Evolutionary conservation across 768 basidiomycete species (phyloP).

Genomic region (Psilocybe subaeruginosa): DNA sequence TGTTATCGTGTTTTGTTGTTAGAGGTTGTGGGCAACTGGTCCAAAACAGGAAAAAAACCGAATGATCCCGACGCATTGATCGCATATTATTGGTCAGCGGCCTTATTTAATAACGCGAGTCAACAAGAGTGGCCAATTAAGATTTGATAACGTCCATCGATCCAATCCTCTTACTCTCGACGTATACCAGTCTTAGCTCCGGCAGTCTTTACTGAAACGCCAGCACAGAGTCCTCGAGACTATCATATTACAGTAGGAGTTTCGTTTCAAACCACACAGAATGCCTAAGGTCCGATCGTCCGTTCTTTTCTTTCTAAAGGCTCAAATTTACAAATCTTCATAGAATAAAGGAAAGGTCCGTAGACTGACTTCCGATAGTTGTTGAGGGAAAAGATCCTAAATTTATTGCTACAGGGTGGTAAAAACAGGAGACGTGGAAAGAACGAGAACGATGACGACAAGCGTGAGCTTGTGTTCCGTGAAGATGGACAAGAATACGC

Average conservation of each 20-base stretch:
- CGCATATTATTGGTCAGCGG: constrained; percentile 11
- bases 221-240: not conserved
- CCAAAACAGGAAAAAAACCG: not conserved
- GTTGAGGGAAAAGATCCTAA: not conserved
- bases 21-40: not conserved
- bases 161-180: constrained; percentile 6
- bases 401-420: constrained; percentile 69
- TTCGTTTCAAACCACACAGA: not conserved
- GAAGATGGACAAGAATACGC: constrained; percentile 99
- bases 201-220: not conserved
- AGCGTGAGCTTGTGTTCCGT: constrained; percentile 97
- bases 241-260: not conserved
- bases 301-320: not conserved
- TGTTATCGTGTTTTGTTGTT: not conserved
- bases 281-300: constrained; percentile 14
- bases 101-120: constrained; percentile 12
- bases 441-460: constrained; percentile 99
- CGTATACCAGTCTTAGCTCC: not conserved
- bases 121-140: constrained; percentile 12
- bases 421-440: constrained; percentile 99
- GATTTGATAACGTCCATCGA: constrained; percentile 21
- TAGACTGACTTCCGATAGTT: not conserved
- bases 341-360: constrained; percentile 20
- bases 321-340: not conserved
- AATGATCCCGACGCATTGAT: not conserved